A percentile compares a stretch with the other conserved stretches of the same genome.
Conservation (phyloP, 768 basidiomycete species). For the Lactarius hengduanensis region DNA sequence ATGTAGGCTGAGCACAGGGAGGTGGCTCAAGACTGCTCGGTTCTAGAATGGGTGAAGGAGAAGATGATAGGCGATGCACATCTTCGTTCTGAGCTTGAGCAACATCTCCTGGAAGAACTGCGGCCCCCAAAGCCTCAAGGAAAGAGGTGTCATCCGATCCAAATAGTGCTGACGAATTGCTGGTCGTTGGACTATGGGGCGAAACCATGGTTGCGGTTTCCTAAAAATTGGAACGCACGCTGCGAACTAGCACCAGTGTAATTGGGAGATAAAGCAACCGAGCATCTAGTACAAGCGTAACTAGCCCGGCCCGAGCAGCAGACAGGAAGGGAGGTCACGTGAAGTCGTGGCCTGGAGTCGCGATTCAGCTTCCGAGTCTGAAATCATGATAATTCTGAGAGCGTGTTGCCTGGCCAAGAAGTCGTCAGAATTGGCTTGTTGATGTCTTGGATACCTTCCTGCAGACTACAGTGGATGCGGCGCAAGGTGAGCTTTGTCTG, state of each 20-base stretch:
- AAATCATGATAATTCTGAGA: no score
- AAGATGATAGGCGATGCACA: slow-evolving; percentile 16
- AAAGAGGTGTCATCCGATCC: slow-evolving; percentile 55
- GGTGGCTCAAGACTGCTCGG: slow-evolving; percentile 36
- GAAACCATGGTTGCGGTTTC: slow-evolving; percentile 19
- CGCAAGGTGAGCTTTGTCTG: no score
- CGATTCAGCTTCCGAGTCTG: no score
- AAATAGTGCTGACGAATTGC: slow-evolving; percentile 53
- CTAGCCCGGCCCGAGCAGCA: neutral
- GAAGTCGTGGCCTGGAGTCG: neutral
- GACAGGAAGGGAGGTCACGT: neutral
- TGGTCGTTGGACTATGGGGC: slow-evolving; percentile 24
- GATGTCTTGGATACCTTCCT: slow-evolving; percentile 50
- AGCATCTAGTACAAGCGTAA: neutral
- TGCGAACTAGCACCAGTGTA: neutral
- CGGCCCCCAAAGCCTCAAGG: slow-evolving; percentile 46
- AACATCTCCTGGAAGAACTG: slow-evolving; percentile 50
- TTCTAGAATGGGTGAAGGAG: slow-evolving; percentile 11
- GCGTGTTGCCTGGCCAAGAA: neutral
- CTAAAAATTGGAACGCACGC: neutral
- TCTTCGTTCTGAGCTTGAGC: slow-evolving; percentile 2
- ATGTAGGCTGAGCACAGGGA: slow-evolving; percentile 41
- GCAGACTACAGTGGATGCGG: no score
- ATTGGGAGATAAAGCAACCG: neutral
- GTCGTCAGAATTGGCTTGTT: slow-evolving; percentile 44